Evolutionary conservation across 2,329 filamentous ascomycete genomes (phyloP), one percentile per base, ranked within the genome.

Genomic region (Fusarium tricinctum): DNA sequence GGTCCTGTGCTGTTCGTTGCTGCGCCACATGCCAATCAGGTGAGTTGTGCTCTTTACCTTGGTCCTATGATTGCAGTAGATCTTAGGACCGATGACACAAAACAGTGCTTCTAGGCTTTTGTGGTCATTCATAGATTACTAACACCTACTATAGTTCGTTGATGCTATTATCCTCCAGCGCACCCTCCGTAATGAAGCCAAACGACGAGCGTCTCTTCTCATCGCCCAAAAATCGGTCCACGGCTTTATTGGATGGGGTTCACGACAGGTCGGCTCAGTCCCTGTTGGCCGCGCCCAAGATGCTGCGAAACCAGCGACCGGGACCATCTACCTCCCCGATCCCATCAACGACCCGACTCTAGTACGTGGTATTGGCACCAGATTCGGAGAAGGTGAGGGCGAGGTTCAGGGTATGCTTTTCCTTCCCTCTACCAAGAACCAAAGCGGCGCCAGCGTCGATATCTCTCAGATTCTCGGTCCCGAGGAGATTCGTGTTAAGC

Each of bases 201-300:
- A 91, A 70, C 92, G 96, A 71, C 92, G 96, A 54, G 93, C 97
- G 60, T 93, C 94, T 52, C 94, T 97, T 76, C 88, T 99, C 49
- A 96, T 97, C 65, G 96, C 96, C 22, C 94, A 97, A 73, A 98
- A 97, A 78, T 97, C 94, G 4, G 97, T 98, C 81, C 89, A 93
- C 74, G 90, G 95, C 77, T 97, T 98, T 77, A 94, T 99, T 74
- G 96, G 96, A 42, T 91, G 91, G 83, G 87, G 93, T 69, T 94
- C 96, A 26, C 88, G 92, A 52, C 88, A 93, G 77, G 92, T 94
- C 50, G 95, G 96, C 38, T 92, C 93, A 8, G 92, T 99, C 22
- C 93, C 95, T n/a, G 96, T 99, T 52, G 93, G 94, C 56, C 88
- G 96, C 73, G 94, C 96, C 26, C 90, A 97, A 82, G 96, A 99